phyloP scores from a whole-genome alignment of 768 basidiomycete genomes.

The Stropharia rugosoannulata region DNA sequence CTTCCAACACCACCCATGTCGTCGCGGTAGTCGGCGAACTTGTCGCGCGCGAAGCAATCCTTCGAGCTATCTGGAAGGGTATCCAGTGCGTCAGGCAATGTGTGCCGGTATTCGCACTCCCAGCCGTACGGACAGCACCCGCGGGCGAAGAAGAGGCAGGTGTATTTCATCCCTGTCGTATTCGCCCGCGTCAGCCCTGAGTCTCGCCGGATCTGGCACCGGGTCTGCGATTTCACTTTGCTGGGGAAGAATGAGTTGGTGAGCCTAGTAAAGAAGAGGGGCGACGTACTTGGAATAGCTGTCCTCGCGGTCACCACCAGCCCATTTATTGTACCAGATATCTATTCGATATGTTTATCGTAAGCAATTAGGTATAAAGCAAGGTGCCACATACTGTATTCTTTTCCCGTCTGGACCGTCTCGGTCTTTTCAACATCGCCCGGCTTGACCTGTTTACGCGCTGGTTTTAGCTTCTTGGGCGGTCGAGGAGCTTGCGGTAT shows the following conservation, averaged over 20 bases:
- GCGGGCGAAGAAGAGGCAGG: slow-evolving; percentile 92
- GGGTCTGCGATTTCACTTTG: slow-evolving; percentile 92
- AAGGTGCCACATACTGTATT: slow-evolving; percentile 73
- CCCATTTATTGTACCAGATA: slow-evolving; percentile 99
- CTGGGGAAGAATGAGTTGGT: slow-evolving; percentile 35
- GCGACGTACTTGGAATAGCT: slow-evolving; percentile 83
- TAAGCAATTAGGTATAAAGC: background rate
- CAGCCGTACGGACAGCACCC: slow-evolving; percentile 98
- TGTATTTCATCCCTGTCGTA: slow-evolving; percentile 88
- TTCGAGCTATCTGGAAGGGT: slow-evolving; percentile 87
- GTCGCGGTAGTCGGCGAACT: slow-evolving; percentile 95
- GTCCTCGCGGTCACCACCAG: slow-evolving; percentile 98
- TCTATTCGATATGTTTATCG: slow-evolving; percentile 42
- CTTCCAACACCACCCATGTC: slow-evolving; percentile 99
- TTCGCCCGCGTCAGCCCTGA: slow-evolving; percentile 94
- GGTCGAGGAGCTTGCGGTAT: slow-evolving; percentile 26
- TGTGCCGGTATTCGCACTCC: slow-evolving; percentile 97
- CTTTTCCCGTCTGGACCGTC: slow-evolving; percentile 89
- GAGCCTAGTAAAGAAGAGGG: background rate
- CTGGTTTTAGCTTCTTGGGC: slow-evolving; percentile 79
- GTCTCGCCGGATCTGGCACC: slow-evolving; percentile 87
- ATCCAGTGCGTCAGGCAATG: slow-evolving; percentile 69
- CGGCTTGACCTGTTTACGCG: slow-evolving; percentile 89
- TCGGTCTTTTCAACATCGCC: slow-evolving; percentile 91
- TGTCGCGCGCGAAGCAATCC: slow-evolving; percentile 96